phyloP scores from a whole-genome alignment of 1,139 yeast species.

The Petasospora fabianii region DNA sequence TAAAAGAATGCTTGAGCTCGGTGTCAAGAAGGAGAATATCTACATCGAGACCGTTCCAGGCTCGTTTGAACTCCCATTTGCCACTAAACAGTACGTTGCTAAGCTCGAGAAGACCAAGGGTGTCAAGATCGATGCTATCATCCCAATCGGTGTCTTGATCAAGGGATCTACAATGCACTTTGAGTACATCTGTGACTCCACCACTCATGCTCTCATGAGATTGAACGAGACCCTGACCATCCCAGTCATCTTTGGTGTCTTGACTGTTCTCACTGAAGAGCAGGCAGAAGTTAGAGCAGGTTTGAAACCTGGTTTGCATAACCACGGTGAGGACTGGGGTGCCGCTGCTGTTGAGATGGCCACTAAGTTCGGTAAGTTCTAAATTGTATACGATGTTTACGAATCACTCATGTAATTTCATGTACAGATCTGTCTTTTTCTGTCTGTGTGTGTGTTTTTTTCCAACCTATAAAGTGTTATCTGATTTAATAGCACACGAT shows the following conservation, averaged over 20 bases:
- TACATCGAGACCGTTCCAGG: slow-evolving; percentile 88
- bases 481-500: neutral
- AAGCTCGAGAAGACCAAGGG: slow-evolving; percentile 40
- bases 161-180: slow-evolving; percentile 98
- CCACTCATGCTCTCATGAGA: slow-evolving; percentile 80
- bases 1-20: slow-evolving; percentile 52
- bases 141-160: slow-evolving; percentile 91
- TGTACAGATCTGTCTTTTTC: neutral
- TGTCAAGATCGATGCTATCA: slow-evolving; percentile 72
- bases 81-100: slow-evolving; percentile 51
- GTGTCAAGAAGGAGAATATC: slow-evolving; percentile 76
- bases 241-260: slow-evolving; percentile 90
- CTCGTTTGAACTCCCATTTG: slow-evolving; percentile 87
- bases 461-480: neutral
- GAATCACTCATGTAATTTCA: neutral
- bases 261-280: slow-evolving; percentile 89
- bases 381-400: neutral
- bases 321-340: slow-evolving; percentile 98
- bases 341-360: slow-evolving; percentile 99
- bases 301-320: slow-evolving; percentile 76
- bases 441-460: neutral
- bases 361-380: slow-evolving; percentile 33
- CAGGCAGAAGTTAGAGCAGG: slow-evolving; percentile 96
- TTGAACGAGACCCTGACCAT: slow-evolving; percentile 65
- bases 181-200: slow-evolving; percentile 92